A percentile compares a stretch with the other conserved stretches of the same genome.
These are phyloP conservation scores for Strobilomyces confusus DNA, from an alignment of 768 basidiomycete genomes.

Conservation along the genomic window DNA sequence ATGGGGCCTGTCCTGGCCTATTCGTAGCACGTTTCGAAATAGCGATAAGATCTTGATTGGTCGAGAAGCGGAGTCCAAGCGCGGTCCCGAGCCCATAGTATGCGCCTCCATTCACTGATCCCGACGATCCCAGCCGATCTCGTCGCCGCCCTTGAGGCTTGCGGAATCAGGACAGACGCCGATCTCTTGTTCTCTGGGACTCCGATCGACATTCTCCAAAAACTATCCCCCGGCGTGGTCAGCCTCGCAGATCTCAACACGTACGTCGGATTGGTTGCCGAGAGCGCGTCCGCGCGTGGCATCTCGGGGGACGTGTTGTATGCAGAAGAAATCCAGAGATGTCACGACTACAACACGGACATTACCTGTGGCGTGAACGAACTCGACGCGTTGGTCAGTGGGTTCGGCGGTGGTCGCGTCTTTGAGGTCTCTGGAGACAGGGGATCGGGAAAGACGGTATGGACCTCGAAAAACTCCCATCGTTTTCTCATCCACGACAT, in stretches of 20 bases:
- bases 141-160: constrained; percentile 42
- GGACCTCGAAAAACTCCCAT: constrained; percentile 15
- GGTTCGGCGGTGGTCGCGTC: constrained; percentile 48
- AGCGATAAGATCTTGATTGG: too few species aligned
- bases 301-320: constrained; percentile 30
- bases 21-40: not conserved
- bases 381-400: constrained; percentile 51
- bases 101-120: constrained; percentile 28
- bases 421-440: constrained; percentile 68
- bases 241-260: constrained; percentile 46
- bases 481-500: constrained; percentile 2
- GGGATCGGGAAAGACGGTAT: constrained; percentile 67
- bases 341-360: constrained; percentile 6
- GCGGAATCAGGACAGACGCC: constrained; percentile 51
- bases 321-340: constrained; percentile 12
- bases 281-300: constrained; percentile 43
- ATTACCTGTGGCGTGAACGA: constrained; percentile 38
- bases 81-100: not conserved
- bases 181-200: constrained; percentile 54
- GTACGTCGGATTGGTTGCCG: constrained; percentile 37
- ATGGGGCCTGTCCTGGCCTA: not conserved
- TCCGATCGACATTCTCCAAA: constrained; percentile 46
- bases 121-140: constrained; percentile 40
- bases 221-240: constrained; percentile 46
- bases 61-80: too few species aligned